Base-by-base conservation (phyloP, 768 basidiomycete genomes). In the Tephrocybe sp. region DNA sequence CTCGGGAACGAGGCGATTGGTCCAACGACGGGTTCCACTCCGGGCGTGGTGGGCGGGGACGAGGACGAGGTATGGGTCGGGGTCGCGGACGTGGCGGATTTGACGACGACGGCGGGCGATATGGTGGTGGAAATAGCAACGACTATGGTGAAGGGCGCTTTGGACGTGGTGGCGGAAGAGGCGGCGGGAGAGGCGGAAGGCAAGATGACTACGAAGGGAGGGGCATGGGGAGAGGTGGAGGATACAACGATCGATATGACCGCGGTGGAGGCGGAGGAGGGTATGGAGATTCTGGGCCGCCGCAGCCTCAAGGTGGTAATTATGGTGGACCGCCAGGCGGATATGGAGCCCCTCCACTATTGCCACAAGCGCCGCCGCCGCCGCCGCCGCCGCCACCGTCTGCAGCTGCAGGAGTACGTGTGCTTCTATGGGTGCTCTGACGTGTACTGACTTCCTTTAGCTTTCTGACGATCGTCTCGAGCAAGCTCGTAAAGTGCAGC, bases 401-500 rank as follows among this genome's bases (percentile, higher is more conserved):
- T 38, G 51, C 63, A 45, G 41, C 49, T 11, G 31, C 60, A 47
- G 53, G 59, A 36, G 49, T 47, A 44, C 36, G 36, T 34, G 41
- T 3, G 12, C 15, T 42, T 31, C 22, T 42, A 22, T 19, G 4
- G 5, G 5, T 6, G 6, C 6, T 37, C 18, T 6, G 9, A 37
- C n/a, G 40, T 32, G 40, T 18, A 19, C 19, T 49, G 1, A 25
- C 32, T 44, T 27, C 34, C 41, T 27, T 32, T 53, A 83, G 79
- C 70, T 76, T 32, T 65, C 71, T 9, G 89, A 93, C 50, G 90
- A 93, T 42, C 86, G 92, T 11, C 72, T 95, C 16, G 92, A 95
- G 60, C 89, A 93, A 74, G 91, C 92, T 7, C 81, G 85, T 47
- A 87, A 81, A 66, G 90, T 94, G 8, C 92, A 93, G 62, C 88